A percentile compares a stretch with the other conserved stretches of the same genome.
Conservation (phyloP, 2,329 filamentous ascomycete genomes). For the Verticillium longisporum region DNA sequence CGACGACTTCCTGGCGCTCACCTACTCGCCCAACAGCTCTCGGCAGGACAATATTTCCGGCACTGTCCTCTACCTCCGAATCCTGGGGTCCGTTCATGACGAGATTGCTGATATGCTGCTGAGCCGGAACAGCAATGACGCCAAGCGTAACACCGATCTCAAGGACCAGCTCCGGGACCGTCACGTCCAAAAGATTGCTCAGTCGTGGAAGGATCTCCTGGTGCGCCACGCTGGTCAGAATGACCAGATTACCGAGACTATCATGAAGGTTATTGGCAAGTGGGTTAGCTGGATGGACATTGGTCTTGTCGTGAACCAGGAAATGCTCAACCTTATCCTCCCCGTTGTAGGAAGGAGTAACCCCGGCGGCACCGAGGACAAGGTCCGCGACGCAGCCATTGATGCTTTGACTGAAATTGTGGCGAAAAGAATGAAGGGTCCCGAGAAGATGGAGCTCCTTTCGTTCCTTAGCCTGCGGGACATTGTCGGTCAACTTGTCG, state of each 20-base stretch:
- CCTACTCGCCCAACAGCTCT: slow-evolving; percentile 53
- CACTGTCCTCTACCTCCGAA: slow-evolving; percentile 80
- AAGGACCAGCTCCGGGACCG: slow-evolving; percentile 85
- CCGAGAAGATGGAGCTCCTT: slow-evolving; percentile 92
- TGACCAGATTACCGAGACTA: slow-evolving; percentile 74
- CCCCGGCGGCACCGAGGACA: slow-evolving; percentile 58
- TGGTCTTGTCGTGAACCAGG: slow-evolving; percentile 81
- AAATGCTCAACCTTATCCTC: slow-evolving; percentile 78
- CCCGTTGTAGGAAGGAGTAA: slow-evolving; percentile 76
- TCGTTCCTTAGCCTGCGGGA: slow-evolving; percentile 79
- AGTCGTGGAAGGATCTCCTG: slow-evolving; percentile 88
- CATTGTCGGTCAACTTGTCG: slow-evolving; percentile 79
- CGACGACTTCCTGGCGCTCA: slow-evolving; percentile 78
- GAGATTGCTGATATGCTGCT: slow-evolving; percentile 94
- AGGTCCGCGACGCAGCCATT: slow-evolving; percentile 82
- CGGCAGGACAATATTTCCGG: slow-evolving; percentile 64
- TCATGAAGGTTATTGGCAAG: slow-evolving; percentile 83
- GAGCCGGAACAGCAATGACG: slow-evolving; percentile 68
- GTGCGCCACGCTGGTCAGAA: slow-evolving; percentile 66
- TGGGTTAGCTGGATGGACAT: slow-evolving; percentile 99
- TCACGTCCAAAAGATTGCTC: slow-evolving; percentile 82
- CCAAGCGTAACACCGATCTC: slow-evolving; percentile 78
- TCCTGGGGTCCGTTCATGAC: slow-evolving; percentile 86
- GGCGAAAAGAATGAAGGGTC: slow-evolving; percentile 93
- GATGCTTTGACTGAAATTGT: slow-evolving; percentile 95